Base-by-base conservation (phyloP, 306 rosid genomes). In the Ceratonia siliqua region DNA sequence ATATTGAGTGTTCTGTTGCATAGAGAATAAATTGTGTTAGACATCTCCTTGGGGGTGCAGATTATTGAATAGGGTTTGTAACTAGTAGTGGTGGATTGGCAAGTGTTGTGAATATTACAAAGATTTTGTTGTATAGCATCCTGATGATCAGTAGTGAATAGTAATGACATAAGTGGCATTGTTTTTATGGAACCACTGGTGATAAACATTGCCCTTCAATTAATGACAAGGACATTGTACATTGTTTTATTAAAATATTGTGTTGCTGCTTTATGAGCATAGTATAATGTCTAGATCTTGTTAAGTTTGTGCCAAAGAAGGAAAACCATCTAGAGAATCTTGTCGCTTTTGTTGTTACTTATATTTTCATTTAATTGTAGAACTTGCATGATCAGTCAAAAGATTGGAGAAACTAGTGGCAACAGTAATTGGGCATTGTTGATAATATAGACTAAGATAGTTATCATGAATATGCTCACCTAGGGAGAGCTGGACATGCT, bases 61-160 rank as follows among this genome's bases (percentile, higher is more conserved):
- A 42, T 30, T 58, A 62, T n/a, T 76, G 43, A 11, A 22, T 46
- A 27, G 32, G 62, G 66, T 50, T 68, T 80, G 50, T 42, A 68
- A 61, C 55, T 3, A 53, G 38, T 15, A 56, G 81, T 2, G 3
- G 48, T 69, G 72, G 58, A 55, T 28, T 64, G 68, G 70, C 58
- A 45, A 39, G 58, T 46, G 75, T 15, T n/a, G 42, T 13, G 30
- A 59, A 14, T 32, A 32, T 59, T 22, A 59, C 65, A 13, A 3
- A 32, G 27, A 50, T 50, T 27, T 6, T 30, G 65, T 32, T 30
- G 21, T 15, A 28, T 58, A n/a, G n/a, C n/a, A 42, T 9, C 48
- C 6, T 7, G 5, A 7, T 1, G 45, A 39, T 39, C 9, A 39
- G 13, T 8, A 39, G 13, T 39, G 45, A 39, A 39, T 39, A 52